Evolutionary conservation across 306 rosid species (phyloP).

Genomic region (Aeschynomene evenia): DNA sequence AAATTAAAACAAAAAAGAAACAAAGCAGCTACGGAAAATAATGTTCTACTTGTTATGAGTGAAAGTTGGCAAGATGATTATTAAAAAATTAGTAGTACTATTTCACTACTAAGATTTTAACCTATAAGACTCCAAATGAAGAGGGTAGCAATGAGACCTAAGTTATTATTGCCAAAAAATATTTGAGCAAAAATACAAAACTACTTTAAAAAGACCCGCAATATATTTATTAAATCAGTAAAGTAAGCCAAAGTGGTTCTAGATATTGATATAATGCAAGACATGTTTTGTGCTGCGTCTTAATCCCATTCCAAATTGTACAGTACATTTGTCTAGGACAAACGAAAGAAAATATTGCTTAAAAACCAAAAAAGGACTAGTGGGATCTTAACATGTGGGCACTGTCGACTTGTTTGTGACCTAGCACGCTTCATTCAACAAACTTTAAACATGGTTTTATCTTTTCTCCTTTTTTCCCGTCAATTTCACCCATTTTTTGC

Average conservation of each 20-base stretch:
- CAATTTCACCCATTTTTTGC: not conserved
- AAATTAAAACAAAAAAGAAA: no score
- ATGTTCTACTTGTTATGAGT: not conserved
- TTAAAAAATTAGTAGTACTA: not conserved
- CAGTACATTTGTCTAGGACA: not conserved
- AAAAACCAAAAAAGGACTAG: not conserved
- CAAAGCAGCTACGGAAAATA: not conserved
- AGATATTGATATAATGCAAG: not conserved
- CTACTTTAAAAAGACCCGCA: not conserved
- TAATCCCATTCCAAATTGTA: not conserved
- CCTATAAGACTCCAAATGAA: not conserved
- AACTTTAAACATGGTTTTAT: not conserved
- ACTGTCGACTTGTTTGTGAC: not conserved
- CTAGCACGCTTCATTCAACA: not conserved
- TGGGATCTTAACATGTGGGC: conserved; percentile 13
- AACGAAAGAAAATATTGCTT: not conserved
- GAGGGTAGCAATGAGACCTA: not conserved
- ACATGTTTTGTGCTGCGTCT: not conserved
- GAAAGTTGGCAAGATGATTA: not conserved
- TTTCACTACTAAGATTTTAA: not conserved
- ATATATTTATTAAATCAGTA: not conserved
- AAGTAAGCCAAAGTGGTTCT: not conserved
- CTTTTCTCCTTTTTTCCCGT: not conserved
- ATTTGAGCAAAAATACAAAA: not conserved
- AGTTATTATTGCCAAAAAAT: not conserved